Base-by-base conservation (phyloP, 306 rosid genomes). In the Nissolia schottii region DNA sequence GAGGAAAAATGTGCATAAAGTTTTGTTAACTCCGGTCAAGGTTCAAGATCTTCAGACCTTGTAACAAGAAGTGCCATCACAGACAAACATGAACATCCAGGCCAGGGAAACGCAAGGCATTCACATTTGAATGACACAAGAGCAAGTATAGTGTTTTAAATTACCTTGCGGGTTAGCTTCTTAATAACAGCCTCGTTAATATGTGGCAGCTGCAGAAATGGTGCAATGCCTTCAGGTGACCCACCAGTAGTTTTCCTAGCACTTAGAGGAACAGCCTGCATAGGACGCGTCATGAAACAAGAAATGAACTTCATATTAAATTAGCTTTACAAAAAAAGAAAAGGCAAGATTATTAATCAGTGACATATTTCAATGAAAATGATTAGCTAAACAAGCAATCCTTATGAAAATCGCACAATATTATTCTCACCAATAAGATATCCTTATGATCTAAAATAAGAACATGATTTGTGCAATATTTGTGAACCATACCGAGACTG, bases 141-240 rank as follows among this genome's bases (percentile, higher is more conserved):
- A 41, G 41, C 54, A 31, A 15, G 65, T 15, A 64, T 35, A 64
- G 20, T 45, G 57, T 28, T 66, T 53, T 43, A 31, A 35, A 65
- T 59, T 80, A 95, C 99, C 95, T 91, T 95, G 79, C 99, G 95
- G 61, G 93, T 87, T 71, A 95, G 89, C 88, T 95, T 95, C 80
- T 91, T 95, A 48, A 89, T 76, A 56, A 88, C 89, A 24, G 87
- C 80, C 85, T 95, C 99, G 49, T 79, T 91, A 66, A 91, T 82
- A 87, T 95, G 99, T 3, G 97, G 99, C 79, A 95, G 77, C 96
- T 95, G 97, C 74, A 95, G 80, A 85, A 95, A 95, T 15, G 97
- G 96, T 67, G 99, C 99, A 85, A 74, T 85, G 72, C 99, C 99
- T 84, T 91, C 96, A 51, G 96, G 86, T 53, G 92, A 88, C 70